A percentile compares a stretch with the other conserved stretches of the same genome.
These are phyloP conservation scores for Trichoderma brevicompactum DNA, from an alignment of 2,329 filamentous ascomycete genomes.

Conservation along the genomic window DNA sequence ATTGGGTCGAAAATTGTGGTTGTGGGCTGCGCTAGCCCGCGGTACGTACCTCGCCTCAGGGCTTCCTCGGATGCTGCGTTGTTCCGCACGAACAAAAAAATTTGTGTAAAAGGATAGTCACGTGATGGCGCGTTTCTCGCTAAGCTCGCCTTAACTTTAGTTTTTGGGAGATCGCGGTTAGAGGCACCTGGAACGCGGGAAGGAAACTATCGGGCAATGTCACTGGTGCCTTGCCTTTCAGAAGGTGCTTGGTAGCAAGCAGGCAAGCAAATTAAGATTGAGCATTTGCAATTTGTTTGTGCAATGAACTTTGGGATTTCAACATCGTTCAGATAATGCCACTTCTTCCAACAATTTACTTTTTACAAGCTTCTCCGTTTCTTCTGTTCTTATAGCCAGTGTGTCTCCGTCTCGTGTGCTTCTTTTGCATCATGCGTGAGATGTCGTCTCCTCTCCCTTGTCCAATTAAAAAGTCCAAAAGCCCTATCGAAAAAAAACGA, in stretches of 20 bases:
- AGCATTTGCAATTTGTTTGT: background rate
- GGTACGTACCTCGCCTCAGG: constrained; percentile 41
- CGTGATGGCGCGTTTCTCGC: constrained; percentile 3
- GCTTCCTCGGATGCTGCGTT: constrained; percentile 36
- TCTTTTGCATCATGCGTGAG: background rate
- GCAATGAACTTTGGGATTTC: background rate
- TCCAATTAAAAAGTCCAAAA: constrained; percentile 2
- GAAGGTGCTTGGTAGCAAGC: background rate
- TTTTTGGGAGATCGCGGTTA: background rate
- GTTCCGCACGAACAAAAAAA: constrained; percentile 32
- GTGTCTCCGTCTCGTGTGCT: background rate
- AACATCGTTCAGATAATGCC: background rate
- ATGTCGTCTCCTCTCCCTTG: background rate
- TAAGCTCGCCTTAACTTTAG: background rate
- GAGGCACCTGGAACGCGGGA: background rate
- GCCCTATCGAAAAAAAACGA: background rate
- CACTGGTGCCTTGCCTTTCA: too few species aligned
- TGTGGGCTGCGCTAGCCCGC: constrained; percentile 46
- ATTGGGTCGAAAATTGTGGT: constrained; percentile 46
- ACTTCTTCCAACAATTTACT: background rate
- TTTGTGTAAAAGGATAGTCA: background rate
- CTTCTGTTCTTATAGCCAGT: background rate
- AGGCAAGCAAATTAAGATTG: background rate
- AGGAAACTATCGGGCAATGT: background rate
- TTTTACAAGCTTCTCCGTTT: background rate